A percentile compares a stretch with the other conserved stretches of the same genome.
These are phyloP conservation scores for Alternaria gansuensis DNA, from an alignment of 2,329 filamentous ascomycete species.

Conservation along the genomic window DNA sequence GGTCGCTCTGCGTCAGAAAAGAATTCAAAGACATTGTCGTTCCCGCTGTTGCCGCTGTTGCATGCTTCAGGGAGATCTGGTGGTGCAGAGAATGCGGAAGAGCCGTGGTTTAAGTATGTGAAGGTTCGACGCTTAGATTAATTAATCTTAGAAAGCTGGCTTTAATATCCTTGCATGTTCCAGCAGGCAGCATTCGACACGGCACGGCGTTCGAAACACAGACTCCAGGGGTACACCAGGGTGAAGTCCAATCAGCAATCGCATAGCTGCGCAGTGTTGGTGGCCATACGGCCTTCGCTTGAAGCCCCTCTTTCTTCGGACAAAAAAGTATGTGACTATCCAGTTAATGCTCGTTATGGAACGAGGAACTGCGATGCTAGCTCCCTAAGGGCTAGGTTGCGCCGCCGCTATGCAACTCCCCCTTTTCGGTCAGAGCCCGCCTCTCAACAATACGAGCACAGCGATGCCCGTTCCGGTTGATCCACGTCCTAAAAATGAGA, in stretches of 20 bases:
- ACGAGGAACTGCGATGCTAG: conserved; percentile 7
- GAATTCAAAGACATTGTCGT: conserved; percentile 7
- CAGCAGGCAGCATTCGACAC: conserved; percentile 10
- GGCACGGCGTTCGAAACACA: conserved; percentile 18
- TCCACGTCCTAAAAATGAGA: neutral
- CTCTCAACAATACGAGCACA: neutral
- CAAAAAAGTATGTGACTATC: conserved; percentile 8
- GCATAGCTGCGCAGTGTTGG: conserved; percentile 14
- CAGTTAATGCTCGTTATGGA: conserved; percentile 11
- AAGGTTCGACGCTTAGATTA: conserved; percentile 16
- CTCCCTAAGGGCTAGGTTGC: conserved; percentile 11
- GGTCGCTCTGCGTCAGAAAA: conserved; percentile 9
- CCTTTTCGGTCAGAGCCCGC: conserved; percentile 9
- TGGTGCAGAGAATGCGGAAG: conserved; percentile 11
- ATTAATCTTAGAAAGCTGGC: conserved; percentile 12
- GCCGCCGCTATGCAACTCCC: conserved; percentile 11
- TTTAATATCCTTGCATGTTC: conserved; percentile 9
- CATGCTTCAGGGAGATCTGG: conserved; percentile 1
- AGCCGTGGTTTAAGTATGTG: conserved; percentile 20
- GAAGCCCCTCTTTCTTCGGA: conserved; percentile 11
- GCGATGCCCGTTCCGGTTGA: too few species aligned
- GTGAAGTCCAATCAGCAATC: conserved; percentile 14
- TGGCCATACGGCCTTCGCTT: conserved; percentile 15
- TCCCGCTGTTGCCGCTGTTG: conserved; percentile 3
- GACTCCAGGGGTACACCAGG: conserved; percentile 10